Evolutionary conservation across 495 filamentous ascomycete species (phyloP).

Genomic region (Xylaria curta): DNA sequence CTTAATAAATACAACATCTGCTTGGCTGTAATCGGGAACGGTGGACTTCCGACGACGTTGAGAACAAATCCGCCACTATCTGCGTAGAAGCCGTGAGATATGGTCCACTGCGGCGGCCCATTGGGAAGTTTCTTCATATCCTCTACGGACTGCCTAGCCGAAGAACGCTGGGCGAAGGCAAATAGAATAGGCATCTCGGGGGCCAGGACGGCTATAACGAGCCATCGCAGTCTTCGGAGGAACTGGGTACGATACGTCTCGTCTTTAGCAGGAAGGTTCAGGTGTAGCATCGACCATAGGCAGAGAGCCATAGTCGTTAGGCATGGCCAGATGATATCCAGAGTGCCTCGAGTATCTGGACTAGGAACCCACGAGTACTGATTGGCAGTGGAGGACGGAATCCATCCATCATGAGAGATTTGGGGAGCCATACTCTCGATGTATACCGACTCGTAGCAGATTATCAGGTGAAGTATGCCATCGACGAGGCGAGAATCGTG

Average conservation of each 20-base stretch:
- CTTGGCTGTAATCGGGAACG: neutral
- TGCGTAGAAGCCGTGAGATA: neutral
- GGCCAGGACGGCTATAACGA: neutral
- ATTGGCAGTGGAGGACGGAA: neutral
- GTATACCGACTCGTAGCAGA: neutral
- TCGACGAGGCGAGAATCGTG: neutral
- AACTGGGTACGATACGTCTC: neutral
- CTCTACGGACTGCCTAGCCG: neutral
- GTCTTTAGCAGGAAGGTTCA: neutral
- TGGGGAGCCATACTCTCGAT: neutral
- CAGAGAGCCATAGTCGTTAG: constrained; percentile 38
- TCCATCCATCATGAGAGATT: neutral
- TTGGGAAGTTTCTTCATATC: neutral
- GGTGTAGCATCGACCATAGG: constrained; percentile 31
- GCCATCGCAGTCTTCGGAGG: neutral
- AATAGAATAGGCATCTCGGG: neutral
- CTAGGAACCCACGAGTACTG: neutral
- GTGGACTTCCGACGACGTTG: neutral
- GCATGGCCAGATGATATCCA: constrained; percentile 46
- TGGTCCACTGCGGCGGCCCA: neutral
- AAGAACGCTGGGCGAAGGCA: neutral
- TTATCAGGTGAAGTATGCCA: neutral
- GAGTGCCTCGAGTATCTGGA: constrained; percentile 35
- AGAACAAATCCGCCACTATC: neutral
- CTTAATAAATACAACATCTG: neutral